These are phyloP conservation scores for Xenosphaeropsis pyriputrescens DNA, from an alignment of 2,329 filamentous ascomycete genomes.

Conservation along the genomic window DNA sequence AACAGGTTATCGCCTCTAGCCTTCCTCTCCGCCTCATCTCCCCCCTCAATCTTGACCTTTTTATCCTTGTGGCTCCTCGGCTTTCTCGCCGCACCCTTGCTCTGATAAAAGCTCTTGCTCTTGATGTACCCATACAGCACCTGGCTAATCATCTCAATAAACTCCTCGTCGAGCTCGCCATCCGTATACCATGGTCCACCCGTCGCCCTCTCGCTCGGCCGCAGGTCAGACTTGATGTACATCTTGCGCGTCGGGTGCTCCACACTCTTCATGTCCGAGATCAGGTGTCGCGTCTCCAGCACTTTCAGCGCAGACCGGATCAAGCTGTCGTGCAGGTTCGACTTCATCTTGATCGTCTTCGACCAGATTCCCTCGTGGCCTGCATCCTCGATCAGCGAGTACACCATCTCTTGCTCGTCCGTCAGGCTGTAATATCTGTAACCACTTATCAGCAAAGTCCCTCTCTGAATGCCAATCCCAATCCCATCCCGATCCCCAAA, in stretches of 20 bases:
- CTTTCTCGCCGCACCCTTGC: constrained; percentile 19
- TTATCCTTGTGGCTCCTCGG: constrained; percentile 22
- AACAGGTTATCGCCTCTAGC: constrained; percentile 18
- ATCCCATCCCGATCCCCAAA: too few relatives aligned
- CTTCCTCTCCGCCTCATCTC: constrained; percentile 7
- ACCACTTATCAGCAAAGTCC: neutral
- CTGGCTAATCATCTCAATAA: constrained; percentile 64
- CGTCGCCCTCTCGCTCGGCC: constrained; percentile 77
- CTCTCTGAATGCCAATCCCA: too few relatives aligned
- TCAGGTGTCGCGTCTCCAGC: constrained; percentile 67
- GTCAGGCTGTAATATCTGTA: constrained; percentile 43
- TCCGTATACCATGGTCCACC: constrained; percentile 94
- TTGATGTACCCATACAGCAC: constrained; percentile 64
- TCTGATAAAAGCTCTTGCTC: constrained; percentile 48
- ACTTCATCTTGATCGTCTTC: constrained; percentile 64
- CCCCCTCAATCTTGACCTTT: constrained; percentile 4
- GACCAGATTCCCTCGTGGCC: constrained; percentile 84
- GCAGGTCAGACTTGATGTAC: constrained; percentile 80
- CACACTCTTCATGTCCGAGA: constrained; percentile 82
- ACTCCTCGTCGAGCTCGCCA: constrained; percentile 74
- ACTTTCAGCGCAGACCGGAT: constrained; percentile 73
- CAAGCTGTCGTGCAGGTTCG: constrained; percentile 71
- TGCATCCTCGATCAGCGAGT: constrained; percentile 75
- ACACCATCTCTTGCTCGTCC: constrained; percentile 73
- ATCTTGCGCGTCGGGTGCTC: constrained; percentile 86